phyloP scores from a whole-genome alignment of 2,329 filamentous ascomycete species.

The Chrysosporium queenslandicum region DNA sequence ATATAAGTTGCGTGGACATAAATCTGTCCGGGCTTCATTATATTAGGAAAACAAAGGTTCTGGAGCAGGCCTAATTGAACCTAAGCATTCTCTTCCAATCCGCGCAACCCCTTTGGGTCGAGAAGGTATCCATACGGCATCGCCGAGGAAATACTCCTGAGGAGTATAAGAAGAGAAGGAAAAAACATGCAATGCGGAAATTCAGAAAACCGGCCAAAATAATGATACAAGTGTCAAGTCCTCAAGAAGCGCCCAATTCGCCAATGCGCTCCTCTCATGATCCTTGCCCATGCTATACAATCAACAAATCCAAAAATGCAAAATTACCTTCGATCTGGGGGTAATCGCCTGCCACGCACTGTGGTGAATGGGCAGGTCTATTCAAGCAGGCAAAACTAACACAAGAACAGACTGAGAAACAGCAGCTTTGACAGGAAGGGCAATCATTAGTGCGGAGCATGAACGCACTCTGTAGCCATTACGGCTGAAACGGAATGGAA shows the following conservation, averaged over 20 bases:
- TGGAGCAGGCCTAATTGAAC: no score
- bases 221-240: conserved; percentile 24
- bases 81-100: no score
- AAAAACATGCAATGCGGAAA: not conserved
- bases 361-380: not conserved
- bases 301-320: conserved; percentile 2
- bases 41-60: no score
- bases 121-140: not conserved
- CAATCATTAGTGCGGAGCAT: not conserved
- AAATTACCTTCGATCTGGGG: conserved; percentile 1
- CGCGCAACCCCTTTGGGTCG: no score
- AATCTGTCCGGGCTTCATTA: no score
- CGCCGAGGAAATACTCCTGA: not conserved
- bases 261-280: conserved; percentile 22
- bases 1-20: no score
- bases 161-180: not conserved
- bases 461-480: not conserved
- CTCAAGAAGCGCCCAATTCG: conserved; percentile 21
- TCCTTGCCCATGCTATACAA: conserved; percentile 13
- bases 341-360: conserved; percentile 4
- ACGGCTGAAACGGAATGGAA: not conserved
- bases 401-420: not conserved
- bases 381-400: not conserved
- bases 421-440: no score
- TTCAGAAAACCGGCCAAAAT: conserved; percentile 1